Evolutionary conservation across 31 red algal genomes (phyloP).

Genomic region (Asparagopsis taxiformis): DNA sequence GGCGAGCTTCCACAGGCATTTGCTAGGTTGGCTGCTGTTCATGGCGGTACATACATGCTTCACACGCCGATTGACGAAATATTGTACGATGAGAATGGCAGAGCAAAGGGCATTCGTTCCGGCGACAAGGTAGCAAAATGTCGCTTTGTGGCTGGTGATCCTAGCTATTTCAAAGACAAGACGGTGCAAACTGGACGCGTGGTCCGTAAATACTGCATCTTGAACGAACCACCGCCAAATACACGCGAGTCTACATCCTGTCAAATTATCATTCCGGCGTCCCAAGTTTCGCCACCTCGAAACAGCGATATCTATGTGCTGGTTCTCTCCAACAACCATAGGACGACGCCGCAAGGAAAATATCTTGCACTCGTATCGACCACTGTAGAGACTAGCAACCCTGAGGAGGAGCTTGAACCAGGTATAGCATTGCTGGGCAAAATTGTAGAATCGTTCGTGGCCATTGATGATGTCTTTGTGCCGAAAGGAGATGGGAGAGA

Average conservation of each 20-base stretch:
- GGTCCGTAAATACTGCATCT: conserved; percentile 94
- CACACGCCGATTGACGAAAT: conserved; percentile 82
- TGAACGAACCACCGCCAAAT: conserved; percentile 76
- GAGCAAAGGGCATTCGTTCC: conserved; percentile 75
- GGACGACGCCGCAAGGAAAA: conserved; percentile 75
- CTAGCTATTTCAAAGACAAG: conserved; percentile 83
- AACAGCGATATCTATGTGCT: conserved; percentile 94
- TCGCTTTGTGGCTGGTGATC: conserved; percentile 90
- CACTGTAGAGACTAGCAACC: conserved; percentile 83
- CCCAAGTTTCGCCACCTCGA: conserved; percentile 69
- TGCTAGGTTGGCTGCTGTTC: conserved; percentile 90
- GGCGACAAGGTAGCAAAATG: conserved; percentile 74
- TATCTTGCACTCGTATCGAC: conserved; percentile 95
- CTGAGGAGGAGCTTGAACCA: conserved; percentile 77
- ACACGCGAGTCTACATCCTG: conserved; percentile 84
- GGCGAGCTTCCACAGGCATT: conserved; percentile 99
- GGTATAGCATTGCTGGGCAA: conserved; percentile 84
- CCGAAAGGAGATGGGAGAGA: conserved; percentile 54
- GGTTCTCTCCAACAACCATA: conserved; percentile 86
- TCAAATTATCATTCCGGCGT: conserved; percentile 91
- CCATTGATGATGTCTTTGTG: conserved; percentile 88
- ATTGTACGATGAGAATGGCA: conserved; percentile 56
- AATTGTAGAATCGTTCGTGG: conserved; percentile 81
- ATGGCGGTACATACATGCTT: conserved; percentile 99
- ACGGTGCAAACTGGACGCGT: conserved; percentile 52